Conservation (phyloP, 768 basidiomycete genomes). For the Symmetrospora coprosmae region DNA sequence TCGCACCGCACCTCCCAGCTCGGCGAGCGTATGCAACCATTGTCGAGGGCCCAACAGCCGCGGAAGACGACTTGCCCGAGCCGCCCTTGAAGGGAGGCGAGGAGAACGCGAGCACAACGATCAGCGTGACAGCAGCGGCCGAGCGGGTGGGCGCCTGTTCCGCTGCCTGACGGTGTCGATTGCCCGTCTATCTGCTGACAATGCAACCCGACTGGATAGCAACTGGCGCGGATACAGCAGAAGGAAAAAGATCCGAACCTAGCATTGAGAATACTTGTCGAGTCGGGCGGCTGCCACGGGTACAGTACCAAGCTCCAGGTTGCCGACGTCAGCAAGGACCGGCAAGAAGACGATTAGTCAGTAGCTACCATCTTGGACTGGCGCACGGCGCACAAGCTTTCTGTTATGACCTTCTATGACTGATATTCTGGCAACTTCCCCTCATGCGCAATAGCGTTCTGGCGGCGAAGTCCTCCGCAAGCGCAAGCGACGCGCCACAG, state of each 20-base stretch:
- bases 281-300: constrained; percentile 91
- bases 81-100: not conserved
- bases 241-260: constrained; percentile 51
- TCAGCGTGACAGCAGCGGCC: constrained; percentile 1
- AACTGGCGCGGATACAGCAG: constrained; percentile 58
- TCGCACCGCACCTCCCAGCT: not conserved
- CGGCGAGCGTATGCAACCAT: constrained; percentile 17
- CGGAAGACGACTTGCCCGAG: constrained; percentile 19
- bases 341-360: constrained; percentile 15
- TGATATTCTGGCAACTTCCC: constrained; percentile 30
- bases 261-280: constrained; percentile 67
- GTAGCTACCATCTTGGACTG: not conserved
- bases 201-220: constrained; percentile 32
- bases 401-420: not conserved
- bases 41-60: constrained; percentile 1
- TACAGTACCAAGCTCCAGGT: constrained; percentile 91
- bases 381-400: not conserved
- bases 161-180: not conserved
- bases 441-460: constrained; percentile 52
- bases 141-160: not conserved
- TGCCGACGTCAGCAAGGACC: constrained; percentile 1
- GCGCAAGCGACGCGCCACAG: not conserved
- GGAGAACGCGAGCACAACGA: not conserved
- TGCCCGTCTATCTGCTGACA: not conserved
- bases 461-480: not conserved